Percentiles rank a stretch among this genome's conserved stretches.
These are phyloP conservation scores for Rhodotorula toruloides DNA, from an alignment of 768 basidiomycete genomes.

Conservation along the genomic window DNA sequence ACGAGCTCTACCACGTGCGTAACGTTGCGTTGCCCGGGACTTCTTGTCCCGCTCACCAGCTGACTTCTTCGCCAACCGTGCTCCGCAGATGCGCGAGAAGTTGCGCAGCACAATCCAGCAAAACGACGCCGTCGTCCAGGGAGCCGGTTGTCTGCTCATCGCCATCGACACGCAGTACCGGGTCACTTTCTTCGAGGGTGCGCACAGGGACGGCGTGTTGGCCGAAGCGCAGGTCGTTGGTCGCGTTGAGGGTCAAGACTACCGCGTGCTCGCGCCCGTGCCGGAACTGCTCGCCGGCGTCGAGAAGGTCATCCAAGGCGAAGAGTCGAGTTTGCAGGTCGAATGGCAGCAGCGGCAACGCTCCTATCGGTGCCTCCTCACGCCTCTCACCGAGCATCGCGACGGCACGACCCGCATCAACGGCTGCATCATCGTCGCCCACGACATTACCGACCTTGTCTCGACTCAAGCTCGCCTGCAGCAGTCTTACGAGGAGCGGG, in stretches of 20 bases:
- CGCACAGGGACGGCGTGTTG: constrained; percentile 7
- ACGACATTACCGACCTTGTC: constrained; percentile 37
- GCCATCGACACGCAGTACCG: constrained; percentile 15
- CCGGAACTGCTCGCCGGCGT: neutral
- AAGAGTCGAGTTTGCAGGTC: neutral
- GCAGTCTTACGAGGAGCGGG: constrained; percentile 34
- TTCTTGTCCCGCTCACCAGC: too few relatives aligned
- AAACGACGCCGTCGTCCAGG: constrained; percentile 22
- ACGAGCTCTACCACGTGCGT: constrained; percentile 32
- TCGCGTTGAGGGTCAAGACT: constrained; percentile 5
- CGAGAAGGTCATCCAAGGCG: constrained; percentile 16
- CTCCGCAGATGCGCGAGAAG: constrained; percentile 34
- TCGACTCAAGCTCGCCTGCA: constrained; percentile 19
- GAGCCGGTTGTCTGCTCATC: constrained; percentile 25
- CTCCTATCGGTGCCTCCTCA: constrained; percentile 20
- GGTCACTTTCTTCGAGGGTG: constrained; percentile 26
- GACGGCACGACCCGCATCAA: constrained; percentile 11
- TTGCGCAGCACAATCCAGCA: constrained; percentile 22
- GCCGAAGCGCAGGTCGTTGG: neutral
- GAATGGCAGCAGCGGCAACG: neutral
- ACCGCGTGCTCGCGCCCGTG: neutral
- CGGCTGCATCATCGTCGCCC: constrained; percentile 37
- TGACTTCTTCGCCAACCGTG: neutral
- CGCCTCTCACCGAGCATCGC: constrained; percentile 22
- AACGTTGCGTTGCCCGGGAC: too few relatives aligned